These are phyloP conservation scores for Fusarium sp. DNA, from an alignment of 2,329 filamentous ascomycete genomes.

Conservation along the genomic window DNA sequence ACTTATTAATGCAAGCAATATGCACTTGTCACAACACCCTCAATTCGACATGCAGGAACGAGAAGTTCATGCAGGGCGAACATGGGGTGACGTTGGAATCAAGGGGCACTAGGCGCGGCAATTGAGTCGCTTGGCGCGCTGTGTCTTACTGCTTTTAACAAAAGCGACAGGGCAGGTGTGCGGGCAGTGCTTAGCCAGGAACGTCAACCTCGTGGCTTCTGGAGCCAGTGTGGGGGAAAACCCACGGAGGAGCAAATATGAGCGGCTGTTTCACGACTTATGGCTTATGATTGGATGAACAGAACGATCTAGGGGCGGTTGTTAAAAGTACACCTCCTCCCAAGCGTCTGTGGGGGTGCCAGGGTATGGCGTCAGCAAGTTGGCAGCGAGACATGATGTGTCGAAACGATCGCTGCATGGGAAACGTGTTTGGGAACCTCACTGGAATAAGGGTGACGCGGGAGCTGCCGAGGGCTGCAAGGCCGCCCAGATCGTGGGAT, in stretches of 20 bases:
- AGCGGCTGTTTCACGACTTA: constrained; percentile 62
- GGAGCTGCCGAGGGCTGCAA: constrained; percentile 47
- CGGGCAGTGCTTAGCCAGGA: constrained; percentile 46
- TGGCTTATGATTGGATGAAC: constrained; percentile 67
- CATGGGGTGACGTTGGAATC: constrained; percentile 49
- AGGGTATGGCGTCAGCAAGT: constrained; percentile 42
- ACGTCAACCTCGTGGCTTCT: constrained; percentile 47
- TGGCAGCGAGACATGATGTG: constrained; percentile 44
- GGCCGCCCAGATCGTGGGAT: constrained; percentile 33
- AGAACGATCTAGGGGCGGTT: constrained; percentile 52
- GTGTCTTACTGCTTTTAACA: constrained; percentile 60
- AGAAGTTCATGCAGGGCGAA: constrained; percentile 43
- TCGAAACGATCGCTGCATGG: constrained; percentile 43
- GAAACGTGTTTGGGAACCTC: constrained; percentile 31
- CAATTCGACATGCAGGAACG: constrained; percentile 41
- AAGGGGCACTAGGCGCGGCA: constrained; percentile 51
- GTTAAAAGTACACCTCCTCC: constrained; percentile 63
- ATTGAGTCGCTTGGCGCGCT: constrained; percentile 55
- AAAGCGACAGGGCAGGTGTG: constrained; percentile 45
- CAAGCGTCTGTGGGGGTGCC: constrained; percentile 46
- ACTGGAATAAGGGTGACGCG: constrained; percentile 43
- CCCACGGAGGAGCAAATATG: constrained; percentile 26
- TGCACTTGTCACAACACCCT: constrained; percentile 39
- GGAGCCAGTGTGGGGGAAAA: constrained; percentile 46
- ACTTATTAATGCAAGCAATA: constrained; percentile 32